Conservation (phyloP, 495 filamentous ascomycete species). For the Aspergillus sparsus region DNA sequence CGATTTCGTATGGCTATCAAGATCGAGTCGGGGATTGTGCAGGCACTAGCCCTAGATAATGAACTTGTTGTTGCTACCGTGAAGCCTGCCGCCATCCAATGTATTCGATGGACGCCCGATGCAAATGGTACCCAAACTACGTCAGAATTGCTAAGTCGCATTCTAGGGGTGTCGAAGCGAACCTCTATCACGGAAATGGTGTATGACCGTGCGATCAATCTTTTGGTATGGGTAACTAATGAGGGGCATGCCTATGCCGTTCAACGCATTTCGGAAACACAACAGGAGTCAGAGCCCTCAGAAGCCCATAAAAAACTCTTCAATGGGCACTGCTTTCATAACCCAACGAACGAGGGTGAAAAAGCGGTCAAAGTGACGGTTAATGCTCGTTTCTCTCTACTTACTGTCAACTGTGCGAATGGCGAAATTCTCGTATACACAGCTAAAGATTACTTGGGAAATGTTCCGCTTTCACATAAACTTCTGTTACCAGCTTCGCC, state of each 20-base stretch:
- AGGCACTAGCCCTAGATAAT: slow-evolving; percentile 85
- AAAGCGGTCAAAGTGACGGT: slow-evolving; percentile 75
- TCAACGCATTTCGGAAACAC: slow-evolving; percentile 58
- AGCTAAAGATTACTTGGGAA: slow-evolving; percentile 88
- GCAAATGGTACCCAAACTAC: slow-evolving; percentile 79
- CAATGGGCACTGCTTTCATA: slow-evolving; percentile 87
- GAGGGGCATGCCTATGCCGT: slow-evolving; percentile 92
- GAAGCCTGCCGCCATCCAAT: slow-evolving; percentile 92
- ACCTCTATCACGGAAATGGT: slow-evolving; percentile 80
- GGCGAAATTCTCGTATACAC: slow-evolving; percentile 84
- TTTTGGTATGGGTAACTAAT: slow-evolving; percentile 89
- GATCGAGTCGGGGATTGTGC: slow-evolving; percentile 91
- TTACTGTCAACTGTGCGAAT: slow-evolving; percentile 82
- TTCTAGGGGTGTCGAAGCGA: slow-evolving; percentile 80
- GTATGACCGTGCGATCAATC: slow-evolving; percentile 95
- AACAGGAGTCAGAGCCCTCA: slow-evolving; percentile 31
- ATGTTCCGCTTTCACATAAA: slow-evolving; percentile 85
- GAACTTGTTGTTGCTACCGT: slow-evolving; percentile 92
- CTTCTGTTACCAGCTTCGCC: slow-evolving; percentile 65
- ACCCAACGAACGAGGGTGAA: slow-evolving; percentile 57
- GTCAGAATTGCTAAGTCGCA: slow-evolving; percentile 85
- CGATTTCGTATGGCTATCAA: slow-evolving; percentile 98
- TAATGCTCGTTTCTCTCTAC: slow-evolving; percentile 90
- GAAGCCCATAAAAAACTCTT: slow-evolving; percentile 65
- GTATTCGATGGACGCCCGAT: slow-evolving; percentile 91